Evolutionary conservation across 768 basidiomycete species (phyloP).

Genomic region (Macrolepiota albuminosa): DNA sequence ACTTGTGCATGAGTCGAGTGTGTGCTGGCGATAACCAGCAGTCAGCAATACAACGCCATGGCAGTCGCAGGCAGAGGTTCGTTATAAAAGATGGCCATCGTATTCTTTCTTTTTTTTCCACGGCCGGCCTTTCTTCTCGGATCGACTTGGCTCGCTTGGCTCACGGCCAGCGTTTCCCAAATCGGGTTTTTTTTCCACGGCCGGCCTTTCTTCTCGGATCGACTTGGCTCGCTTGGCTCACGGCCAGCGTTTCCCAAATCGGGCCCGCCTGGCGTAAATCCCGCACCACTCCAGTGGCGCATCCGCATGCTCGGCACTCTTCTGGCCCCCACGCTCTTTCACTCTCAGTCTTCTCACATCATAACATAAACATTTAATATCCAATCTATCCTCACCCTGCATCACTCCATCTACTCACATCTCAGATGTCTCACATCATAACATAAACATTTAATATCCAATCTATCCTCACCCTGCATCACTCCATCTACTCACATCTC

Average conservation of each 20-base stretch:
- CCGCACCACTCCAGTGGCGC: conserved; percentile 7
- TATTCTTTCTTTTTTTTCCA: conserved; percentile 6
- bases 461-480: no score
- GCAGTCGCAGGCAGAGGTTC: conserved; percentile 5
- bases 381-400: no score
- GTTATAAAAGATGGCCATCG: conserved; percentile 8
- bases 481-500: no score
- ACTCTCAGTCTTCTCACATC: no score
- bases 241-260: background rate
- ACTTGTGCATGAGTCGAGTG: conserved; percentile 12
- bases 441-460: no score
- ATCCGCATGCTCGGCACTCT: background rate
- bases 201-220: background rate
- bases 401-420: no score
- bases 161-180: background rate
- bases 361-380: no score
- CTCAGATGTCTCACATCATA: no score
- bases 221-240: conserved; percentile 5
- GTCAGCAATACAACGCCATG: conserved; percentile 14
- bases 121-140: background rate
- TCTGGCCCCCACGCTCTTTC: no score
- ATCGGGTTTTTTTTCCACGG: conserved; percentile 4
- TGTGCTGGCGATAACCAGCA: background rate
- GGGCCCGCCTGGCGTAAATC: conserved; percentile 16
- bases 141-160: conserved; percentile 9